phyloP scores from a whole-genome alignment of 2,329 filamentous ascomycete genomes.

The Arachnomyces sp. region DNA sequence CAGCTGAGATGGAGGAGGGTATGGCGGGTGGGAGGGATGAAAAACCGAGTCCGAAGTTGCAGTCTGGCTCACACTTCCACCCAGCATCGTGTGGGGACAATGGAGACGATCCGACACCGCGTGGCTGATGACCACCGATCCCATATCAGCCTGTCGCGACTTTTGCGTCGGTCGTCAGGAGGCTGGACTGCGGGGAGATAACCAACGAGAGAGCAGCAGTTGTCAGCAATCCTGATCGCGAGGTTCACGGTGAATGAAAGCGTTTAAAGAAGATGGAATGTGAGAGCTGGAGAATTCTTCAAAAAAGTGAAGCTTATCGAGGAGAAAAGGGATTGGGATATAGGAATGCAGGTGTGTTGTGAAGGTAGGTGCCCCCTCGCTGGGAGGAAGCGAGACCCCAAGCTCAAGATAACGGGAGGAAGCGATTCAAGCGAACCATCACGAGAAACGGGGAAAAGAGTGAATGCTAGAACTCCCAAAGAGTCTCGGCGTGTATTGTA shows the following conservation, averaged over 20 bases:
- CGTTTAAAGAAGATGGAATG: background rate
- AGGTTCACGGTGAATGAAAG: background rate
- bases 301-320: conserved; percentile 1
- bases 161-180: conserved; percentile 3
- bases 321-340: background rate
- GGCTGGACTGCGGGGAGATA: background rate
- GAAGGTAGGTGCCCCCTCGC: background rate
- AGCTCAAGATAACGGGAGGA: too few relatives aligned
- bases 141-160: conserved; percentile 43
- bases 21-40: conserved; percentile 19
- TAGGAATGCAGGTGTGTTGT: background rate
- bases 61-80: conserved; percentile 31
- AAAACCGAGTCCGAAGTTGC: conserved; percentile 27
- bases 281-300: background rate
- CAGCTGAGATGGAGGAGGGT: conserved; percentile 17
- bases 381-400: background rate
- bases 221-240: background rate
- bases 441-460: too few relatives aligned
- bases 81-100: conserved; percentile 63
- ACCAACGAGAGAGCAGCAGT: conserved; percentile 4
- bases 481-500: too few relatives aligned
- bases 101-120: conserved; percentile 63
- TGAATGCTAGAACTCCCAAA: too few relatives aligned
- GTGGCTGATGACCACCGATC: conserved; percentile 56
- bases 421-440: too few relatives aligned